Evolutionary conservation across 2,329 filamentous ascomycete genomes (phyloP).

Genomic region (Fusarium compactum): DNA sequence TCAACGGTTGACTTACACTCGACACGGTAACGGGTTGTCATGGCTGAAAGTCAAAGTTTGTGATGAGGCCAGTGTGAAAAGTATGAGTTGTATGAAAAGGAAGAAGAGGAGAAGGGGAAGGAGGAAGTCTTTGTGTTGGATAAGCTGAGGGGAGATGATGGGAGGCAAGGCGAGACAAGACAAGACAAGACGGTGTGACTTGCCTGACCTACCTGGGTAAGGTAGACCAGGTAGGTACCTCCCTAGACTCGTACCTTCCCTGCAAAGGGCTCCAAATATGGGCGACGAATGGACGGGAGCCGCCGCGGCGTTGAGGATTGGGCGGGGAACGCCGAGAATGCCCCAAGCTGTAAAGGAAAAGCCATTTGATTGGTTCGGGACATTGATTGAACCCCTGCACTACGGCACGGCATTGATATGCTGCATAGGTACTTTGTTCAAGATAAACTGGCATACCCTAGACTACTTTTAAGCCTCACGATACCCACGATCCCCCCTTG

Average conservation of each 20-base stretch:
- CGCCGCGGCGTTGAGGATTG: conserved; percentile 43
- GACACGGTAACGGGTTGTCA: conserved; percentile 76
- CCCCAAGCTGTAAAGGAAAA: conserved; percentile 31
- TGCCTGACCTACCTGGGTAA: conserved; percentile 28
- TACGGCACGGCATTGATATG: conserved; percentile 10
- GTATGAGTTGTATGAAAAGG: background rate
- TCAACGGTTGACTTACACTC: conserved; percentile 67
- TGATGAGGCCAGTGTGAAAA: background rate
- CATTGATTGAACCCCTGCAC: conserved; percentile 25
- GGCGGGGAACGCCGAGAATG: conserved; percentile 37
- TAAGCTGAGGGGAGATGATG: conserved; percentile 24
- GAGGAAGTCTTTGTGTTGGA: conserved; percentile 9
- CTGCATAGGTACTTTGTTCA: background rate
- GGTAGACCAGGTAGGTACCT: background rate
- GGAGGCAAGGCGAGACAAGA: conserved; percentile 2
- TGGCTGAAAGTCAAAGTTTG: conserved; percentile 46
- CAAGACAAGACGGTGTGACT: conserved; percentile 35
- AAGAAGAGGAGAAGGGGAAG: background rate
- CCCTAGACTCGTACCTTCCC: conserved; percentile 6
- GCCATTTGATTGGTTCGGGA: conserved; percentile 34
- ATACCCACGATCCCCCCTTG: background rate
- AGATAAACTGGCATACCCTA: conserved; percentile 28
- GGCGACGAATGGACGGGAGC: conserved; percentile 37
- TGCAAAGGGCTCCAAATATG: conserved; percentile 28
- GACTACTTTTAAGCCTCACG: conserved; percentile 4